A percentile compares a stretch with the other conserved stretches of the same genome.
phyloP scores from a whole-genome alignment of 2,329 filamentous ascomycete genomes.

The Aureobasidium vineae region DNA sequence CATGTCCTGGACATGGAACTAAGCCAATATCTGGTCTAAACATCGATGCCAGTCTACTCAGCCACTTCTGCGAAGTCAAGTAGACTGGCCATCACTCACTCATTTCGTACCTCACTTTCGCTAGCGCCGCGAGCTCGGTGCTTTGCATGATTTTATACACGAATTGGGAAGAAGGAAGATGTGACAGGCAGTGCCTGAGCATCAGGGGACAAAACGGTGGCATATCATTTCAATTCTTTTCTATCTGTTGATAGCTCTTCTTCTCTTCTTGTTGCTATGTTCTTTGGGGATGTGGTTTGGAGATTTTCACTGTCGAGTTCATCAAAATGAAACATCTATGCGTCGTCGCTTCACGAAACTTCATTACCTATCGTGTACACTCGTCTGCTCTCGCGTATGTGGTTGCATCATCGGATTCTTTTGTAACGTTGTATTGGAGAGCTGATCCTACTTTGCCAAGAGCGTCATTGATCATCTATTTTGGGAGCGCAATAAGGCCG shows the following conservation, averaged over 20 bases:
- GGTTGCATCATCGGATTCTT: not conserved
- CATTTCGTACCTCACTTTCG: conserved; percentile 26
- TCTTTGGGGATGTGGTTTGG: conserved; percentile 14
- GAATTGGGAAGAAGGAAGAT: conserved; percentile 19
- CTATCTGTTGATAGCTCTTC: conserved; percentile 26
- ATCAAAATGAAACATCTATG: conserved; percentile 13
- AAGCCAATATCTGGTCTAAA: conserved; percentile 22
- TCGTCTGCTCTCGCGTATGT: not conserved
- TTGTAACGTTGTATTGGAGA: conserved; percentile 3
- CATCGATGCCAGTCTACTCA: not conserved
- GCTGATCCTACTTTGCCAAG: conserved; percentile 9
- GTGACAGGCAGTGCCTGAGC: conserved; percentile 25
- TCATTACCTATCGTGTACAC: not conserved
- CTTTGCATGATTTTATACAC: conserved; percentile 24
- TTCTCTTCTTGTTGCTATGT: conserved; percentile 25
- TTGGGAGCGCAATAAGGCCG: conserved; percentile 17
- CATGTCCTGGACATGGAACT: conserved; percentile 46
- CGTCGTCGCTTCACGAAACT: not conserved
- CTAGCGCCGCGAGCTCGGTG: conserved; percentile 26
- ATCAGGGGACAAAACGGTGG: not conserved
- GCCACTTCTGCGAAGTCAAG: conserved; percentile 24
- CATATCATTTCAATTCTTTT: conserved; percentile 21
- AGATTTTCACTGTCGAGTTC: not conserved
- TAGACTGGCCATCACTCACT: conserved; percentile 10
- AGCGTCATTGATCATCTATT: conserved; percentile 14